Conservation (phyloP, 1,284 basidiomycete genomes). For the Tylopilus sp. region DNA sequence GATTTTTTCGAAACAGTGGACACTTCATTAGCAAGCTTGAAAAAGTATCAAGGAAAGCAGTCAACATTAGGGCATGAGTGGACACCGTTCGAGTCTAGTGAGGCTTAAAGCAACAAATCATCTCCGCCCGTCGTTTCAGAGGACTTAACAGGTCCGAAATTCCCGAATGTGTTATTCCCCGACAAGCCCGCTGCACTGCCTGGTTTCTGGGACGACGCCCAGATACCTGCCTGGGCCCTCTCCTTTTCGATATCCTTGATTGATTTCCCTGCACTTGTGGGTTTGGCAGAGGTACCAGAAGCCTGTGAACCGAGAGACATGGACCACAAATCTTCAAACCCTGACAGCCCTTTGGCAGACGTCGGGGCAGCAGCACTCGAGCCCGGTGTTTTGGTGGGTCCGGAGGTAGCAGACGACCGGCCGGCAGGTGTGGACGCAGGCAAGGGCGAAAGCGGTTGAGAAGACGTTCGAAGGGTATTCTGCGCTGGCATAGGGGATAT, state of each 20-base stretch:
- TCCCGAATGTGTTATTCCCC: slow-evolving; percentile 56
- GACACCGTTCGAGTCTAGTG: not conserved
- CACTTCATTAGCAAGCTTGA: slow-evolving; percentile 17
- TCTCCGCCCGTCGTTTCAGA: slow-evolving; percentile 48
- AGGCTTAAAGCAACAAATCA: slow-evolving; percentile 62
- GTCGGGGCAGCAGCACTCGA: slow-evolving; percentile 36
- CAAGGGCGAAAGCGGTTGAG: slow-evolving; percentile 38
- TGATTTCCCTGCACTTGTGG: slow-evolving; percentile 66
- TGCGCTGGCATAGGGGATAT: slow-evolving; percentile 35
- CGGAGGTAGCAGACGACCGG: slow-evolving; percentile 13
- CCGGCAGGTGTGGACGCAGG: slow-evolving; percentile 18
- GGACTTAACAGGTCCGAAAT: slow-evolving; percentile 47
- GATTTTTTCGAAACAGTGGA: slow-evolving; percentile 31
- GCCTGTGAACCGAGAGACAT: slow-evolving; percentile 75
- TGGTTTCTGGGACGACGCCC: slow-evolving; percentile 64
- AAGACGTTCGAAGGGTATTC: slow-evolving; percentile 34
- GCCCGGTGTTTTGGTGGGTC: slow-evolving; percentile 30
- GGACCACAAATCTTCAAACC: slow-evolving; percentile 94
- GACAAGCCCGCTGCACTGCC: slow-evolving; percentile 31
- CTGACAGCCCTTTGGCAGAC: slow-evolving; percentile 49
- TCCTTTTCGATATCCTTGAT: slow-evolving; percentile 91
- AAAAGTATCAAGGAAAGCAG: not conserved
- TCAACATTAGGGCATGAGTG: not conserved
- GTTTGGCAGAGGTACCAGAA: slow-evolving; percentile 34
- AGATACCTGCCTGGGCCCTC: slow-evolving; percentile 82